phyloP scores from a whole-genome alignment of 202 grass and related monocot genomes.

The Setaria italica region DNA sequence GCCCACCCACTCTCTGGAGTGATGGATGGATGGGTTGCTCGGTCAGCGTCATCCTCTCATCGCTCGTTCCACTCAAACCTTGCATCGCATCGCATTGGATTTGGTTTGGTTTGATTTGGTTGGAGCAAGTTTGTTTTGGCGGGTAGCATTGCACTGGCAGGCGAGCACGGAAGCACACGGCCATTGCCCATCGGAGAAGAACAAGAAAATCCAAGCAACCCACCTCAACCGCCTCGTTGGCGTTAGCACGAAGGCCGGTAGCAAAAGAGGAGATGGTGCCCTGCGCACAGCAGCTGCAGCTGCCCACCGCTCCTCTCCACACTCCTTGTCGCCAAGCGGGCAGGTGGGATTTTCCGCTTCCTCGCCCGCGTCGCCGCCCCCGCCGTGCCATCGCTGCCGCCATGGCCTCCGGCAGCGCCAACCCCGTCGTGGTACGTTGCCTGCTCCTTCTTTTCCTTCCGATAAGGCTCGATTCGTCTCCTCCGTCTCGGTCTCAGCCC shows the following conservation, averaged over 20 bases:
- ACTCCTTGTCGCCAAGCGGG: neutral
- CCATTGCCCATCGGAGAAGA: neutral
- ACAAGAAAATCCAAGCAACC: neutral
- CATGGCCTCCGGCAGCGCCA: constrained; percentile 22
- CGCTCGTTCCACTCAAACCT: neutral
- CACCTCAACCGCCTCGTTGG: neutral
- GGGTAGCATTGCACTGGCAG: constrained; percentile 8
- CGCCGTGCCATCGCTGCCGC: neutral
- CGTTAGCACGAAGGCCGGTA: neutral
- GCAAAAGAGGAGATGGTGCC: neutral
- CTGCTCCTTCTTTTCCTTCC: neutral
- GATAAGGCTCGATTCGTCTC: neutral
- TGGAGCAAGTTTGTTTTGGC: constrained; percentile 24
- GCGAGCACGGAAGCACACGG: neutral
- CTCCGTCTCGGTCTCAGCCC: neutral
- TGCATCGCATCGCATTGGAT: neutral
- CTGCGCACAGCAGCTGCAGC: constrained; percentile 15
- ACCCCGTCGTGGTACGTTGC: neutral
- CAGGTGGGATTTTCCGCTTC: neutral
- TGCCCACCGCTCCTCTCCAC: constrained; percentile 6
- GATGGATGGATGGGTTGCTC: neutral
- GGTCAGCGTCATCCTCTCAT: neutral
- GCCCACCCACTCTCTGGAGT: too few relatives aligned
- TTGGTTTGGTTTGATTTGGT: neutral
- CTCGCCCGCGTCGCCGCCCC: neutral